Percentiles rank a stretch among this genome's conserved stretches.
phyloP scores from a whole-genome alignment of 768 basidiomycete species.

The Exidia glandulosa region DNA sequence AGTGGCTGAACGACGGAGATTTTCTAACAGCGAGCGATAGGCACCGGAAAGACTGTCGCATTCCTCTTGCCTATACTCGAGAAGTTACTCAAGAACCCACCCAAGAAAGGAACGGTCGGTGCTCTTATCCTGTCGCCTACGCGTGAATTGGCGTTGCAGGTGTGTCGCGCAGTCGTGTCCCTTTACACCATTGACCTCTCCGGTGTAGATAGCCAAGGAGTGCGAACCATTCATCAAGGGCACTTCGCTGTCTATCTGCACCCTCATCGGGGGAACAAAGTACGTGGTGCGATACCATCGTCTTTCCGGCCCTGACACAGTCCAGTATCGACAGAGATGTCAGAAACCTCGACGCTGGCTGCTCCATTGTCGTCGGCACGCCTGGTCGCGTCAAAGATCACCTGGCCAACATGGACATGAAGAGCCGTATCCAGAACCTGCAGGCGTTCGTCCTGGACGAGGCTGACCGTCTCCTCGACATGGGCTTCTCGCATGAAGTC shows the following conservation, averaged over 20 bases:
- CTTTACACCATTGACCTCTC: background rate
- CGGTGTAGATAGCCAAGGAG: conserved; percentile 6
- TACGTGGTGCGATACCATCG: conserved; percentile 17
- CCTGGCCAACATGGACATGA: conserved; percentile 25
- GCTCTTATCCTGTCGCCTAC: conserved; percentile 28
- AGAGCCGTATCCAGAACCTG: conserved; percentile 25
- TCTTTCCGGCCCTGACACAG: conserved; percentile 3
- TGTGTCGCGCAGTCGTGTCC: background rate
- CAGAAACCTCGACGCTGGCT: conserved; percentile 13
- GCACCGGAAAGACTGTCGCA: conserved; percentile 42
- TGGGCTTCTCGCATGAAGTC: conserved; percentile 21
- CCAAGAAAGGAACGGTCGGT: conserved; percentile 10
- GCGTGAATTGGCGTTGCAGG: conserved; percentile 26
- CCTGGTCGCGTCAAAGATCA: conserved; percentile 29
- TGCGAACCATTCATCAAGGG: conserved; percentile 27
- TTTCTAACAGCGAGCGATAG: conserved; percentile 21
- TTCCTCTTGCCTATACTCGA: conserved; percentile 30
- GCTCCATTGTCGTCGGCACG: conserved; percentile 26
- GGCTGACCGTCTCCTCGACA: conserved; percentile 29
- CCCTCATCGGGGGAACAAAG: conserved; percentile 50
- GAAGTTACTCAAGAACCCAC: conserved; percentile 12
- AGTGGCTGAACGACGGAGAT: no score
- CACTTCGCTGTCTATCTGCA: conserved; percentile 32
- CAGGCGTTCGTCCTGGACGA: conserved; percentile 30
- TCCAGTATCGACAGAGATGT: conserved; percentile 15